Conservation (phyloP, 2,329 filamentous ascomycete genomes). For the Neospermospora avenae region DNA sequence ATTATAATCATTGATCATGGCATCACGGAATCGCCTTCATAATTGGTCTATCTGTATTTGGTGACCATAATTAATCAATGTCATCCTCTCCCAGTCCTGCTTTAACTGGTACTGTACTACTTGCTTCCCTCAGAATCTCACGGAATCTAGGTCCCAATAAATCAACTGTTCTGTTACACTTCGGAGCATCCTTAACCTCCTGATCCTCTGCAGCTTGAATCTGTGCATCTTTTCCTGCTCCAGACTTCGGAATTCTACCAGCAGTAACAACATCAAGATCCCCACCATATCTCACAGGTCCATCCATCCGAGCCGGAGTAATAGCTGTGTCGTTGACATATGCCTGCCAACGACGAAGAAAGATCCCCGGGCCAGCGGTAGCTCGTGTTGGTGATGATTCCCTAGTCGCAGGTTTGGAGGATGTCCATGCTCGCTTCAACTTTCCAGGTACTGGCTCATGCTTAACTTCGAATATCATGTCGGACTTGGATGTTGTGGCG, state of each 20-base stretch:
- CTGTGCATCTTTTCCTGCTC: background rate
- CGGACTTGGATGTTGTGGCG: slow-evolving; percentile 27
- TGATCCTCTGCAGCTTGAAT: background rate
- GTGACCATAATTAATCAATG: background rate
- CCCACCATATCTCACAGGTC: slow-evolving; percentile 5
- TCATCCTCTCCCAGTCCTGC: background rate
- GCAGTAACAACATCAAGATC: slow-evolving; percentile 3
- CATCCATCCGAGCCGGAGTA: slow-evolving; percentile 46
- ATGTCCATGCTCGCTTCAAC: slow-evolving; percentile 3
- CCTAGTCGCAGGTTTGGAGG: slow-evolving; percentile 26
- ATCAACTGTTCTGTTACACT: slow-evolving; percentile 1
- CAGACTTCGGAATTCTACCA: background rate
- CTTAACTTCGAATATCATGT: slow-evolving; percentile 5
- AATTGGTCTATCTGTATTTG: background rate
- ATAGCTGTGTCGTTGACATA: slow-evolving; percentile 68
- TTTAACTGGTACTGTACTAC: background rate
- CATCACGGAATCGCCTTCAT: no score
- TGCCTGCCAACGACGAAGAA: slow-evolving; percentile 68
- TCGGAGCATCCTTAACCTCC: slow-evolving; percentile 1
- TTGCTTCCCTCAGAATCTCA: slow-evolving; percentile 2
- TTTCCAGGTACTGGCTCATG: slow-evolving; percentile 19
- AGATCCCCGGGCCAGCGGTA: slow-evolving; percentile 61
- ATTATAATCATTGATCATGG: no score
- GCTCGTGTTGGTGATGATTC: slow-evolving; percentile 32
- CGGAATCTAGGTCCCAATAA: background rate